Conservation (phyloP, 805 yeast species). For the Saccharomyces mikatae region DNA sequence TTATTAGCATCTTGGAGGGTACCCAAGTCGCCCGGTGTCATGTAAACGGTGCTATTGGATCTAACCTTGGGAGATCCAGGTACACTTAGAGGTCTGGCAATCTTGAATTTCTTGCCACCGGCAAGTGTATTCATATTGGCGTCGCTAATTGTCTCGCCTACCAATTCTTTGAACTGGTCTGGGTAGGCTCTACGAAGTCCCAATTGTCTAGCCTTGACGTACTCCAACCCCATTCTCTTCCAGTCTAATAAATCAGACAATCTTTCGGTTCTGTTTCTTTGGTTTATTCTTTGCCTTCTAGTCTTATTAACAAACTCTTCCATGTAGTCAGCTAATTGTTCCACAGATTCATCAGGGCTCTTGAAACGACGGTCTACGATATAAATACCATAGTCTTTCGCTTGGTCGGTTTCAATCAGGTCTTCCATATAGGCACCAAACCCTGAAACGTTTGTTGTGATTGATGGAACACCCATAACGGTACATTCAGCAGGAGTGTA, state of each 20-base stretch:
- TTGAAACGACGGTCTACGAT: conserved; percentile 91
- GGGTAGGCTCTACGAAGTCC: conserved; percentile 93
- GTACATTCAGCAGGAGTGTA: conserved; percentile 99
- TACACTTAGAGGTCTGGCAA: conserved; percentile 91
- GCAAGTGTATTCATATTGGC: conserved; percentile 26
- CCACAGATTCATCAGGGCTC: conserved; percentile 85
- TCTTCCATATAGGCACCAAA: conserved; percentile 99
- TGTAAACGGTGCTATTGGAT: conserved; percentile 42
- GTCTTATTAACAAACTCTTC: conserved; percentile 80
- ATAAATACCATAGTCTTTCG: conserved; percentile 93
- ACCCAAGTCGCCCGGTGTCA: conserved; percentile 98
- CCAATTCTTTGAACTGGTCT: conserved; percentile 49
- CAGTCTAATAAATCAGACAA: conserved; percentile 88
- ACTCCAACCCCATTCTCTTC: conserved; percentile 97
- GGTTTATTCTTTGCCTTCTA: conserved; percentile 96
- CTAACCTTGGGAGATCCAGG: conserved; percentile 84
- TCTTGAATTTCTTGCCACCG: conserved; percentile 47
- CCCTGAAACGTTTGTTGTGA: conserved; percentile 91
- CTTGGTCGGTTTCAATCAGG: conserved; percentile 68
- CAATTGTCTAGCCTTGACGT: conserved; percentile 89
- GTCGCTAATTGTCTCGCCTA: conserved; percentile 26
- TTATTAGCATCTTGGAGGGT: conserved; percentile 84
- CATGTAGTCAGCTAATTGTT: conserved; percentile 85
- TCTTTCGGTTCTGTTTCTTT: conserved; percentile 94
- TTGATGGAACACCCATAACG: conserved; percentile 97